Evolutionary conservation across 306 rosid genomes (phyloP), one percentile per base, ranked within the genome.

Genomic region (Fragaria nilgerrensis): DNA sequence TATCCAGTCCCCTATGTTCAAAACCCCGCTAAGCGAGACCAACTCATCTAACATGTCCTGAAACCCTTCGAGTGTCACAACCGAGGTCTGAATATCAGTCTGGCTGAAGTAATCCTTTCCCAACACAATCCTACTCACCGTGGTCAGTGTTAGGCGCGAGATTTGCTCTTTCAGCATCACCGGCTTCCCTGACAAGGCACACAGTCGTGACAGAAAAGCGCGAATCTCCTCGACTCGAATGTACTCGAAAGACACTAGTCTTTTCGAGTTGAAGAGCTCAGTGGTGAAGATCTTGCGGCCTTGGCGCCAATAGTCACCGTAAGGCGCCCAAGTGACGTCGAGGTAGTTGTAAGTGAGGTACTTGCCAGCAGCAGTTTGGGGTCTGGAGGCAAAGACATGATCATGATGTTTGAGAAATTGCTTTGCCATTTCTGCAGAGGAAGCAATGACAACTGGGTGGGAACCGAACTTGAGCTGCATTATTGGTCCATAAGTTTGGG

Each of bases 381-480:
- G 87, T 27, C 87, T 74, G 9, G 81, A 80, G 39, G 89, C 85
- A 66, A 83, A 80, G 14, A 75, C 43, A 10, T 69, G 79, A 34
- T 86, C 89, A n/a, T 78, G 45, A 9, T 82, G 83, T 53, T 72
- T 80, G 5, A 85, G 77, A 11, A 85, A 62, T 6, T 68, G 80
- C 65, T 55, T 82, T 0, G 88, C 86, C 75, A 75, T 78, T 52
- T 80, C 76, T 5, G 85, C 23, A 4, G 87, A 83, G 4, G 87
- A 86, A 19, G 81, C 87, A 34, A 86, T 22, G 10, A 83, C 85
- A 8, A 86, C 83, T 0, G 80, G 81, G 56, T 58, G 64, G 19
- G 87, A 83, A 1, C 87, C 89, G 4, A 86, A 86, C 47, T 75
- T 77, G 39, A 86, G 85, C 9, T 61, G 83, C 89, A 86, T 86